Percentiles rank a stretch among this genome's conserved stretches.
Conservation (phyloP, 176 grass and related monocot genomes). For the Oryza officinalis region DNA sequence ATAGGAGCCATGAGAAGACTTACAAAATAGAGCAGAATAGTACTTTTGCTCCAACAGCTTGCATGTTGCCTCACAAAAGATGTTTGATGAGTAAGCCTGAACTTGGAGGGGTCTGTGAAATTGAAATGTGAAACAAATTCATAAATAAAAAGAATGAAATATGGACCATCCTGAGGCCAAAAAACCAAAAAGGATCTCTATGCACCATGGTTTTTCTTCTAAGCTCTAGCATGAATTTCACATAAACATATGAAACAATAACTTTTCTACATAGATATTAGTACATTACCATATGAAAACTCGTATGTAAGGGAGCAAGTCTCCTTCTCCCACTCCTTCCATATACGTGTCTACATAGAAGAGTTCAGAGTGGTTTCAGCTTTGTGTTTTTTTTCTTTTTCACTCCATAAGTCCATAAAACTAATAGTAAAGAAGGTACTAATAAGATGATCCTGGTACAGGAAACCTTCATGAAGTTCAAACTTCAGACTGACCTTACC, state of each 20-base stretch:
- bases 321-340: slow-evolving; percentile 94
- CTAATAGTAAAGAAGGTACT: background rate
- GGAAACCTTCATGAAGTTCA: background rate
- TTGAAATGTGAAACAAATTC: slow-evolving; percentile 16
- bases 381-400: background rate
- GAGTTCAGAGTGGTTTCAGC: slow-evolving; percentile 8
- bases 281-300: slow-evolving; percentile 53
- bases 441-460: background rate
- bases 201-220: background rate
- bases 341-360: slow-evolving; percentile 62
- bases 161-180: background rate
- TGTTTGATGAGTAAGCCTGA: slow-evolving; percentile 67
- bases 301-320: slow-evolving; percentile 62
- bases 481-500: slow-evolving; percentile 37
- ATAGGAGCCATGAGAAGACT: slow-evolving; percentile 25
- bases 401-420: background rate
- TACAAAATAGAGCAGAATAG: slow-evolving; percentile 68
- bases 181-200: background rate
- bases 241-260: background rate
- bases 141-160: slow-evolving; percentile 10
- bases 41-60: slow-evolving; percentile 62
- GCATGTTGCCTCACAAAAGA: slow-evolving; percentile 70
- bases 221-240: slow-evolving; percentile 14
- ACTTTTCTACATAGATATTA: background rate
- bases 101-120: slow-evolving; percentile 74